A percentile compares a stretch with the other conserved stretches of the same genome.
Conservation (phyloP, 2,329 filamentous ascomycete genomes). For the Venturia effusa region DNA sequence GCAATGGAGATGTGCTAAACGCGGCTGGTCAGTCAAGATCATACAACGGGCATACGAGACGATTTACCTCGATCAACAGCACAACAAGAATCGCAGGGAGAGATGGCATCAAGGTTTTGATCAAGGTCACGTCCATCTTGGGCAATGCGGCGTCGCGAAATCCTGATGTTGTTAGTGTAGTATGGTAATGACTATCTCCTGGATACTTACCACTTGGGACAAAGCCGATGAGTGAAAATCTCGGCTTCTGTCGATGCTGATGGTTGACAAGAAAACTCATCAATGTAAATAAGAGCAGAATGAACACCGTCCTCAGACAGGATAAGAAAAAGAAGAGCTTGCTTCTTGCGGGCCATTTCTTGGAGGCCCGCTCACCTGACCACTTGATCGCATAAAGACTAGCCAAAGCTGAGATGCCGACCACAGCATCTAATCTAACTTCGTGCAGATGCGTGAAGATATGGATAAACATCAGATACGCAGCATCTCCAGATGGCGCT, state of each 20-base stretch:
- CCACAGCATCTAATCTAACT: slow-evolving; percentile 66
- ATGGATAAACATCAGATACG: slow-evolving; percentile 79
- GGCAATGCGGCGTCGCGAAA: slow-evolving; percentile 67
- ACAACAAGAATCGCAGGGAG: slow-evolving; percentile 76
- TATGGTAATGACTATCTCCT: not conserved
- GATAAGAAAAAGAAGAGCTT: slow-evolving; percentile 71
- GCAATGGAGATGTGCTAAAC: slow-evolving; percentile 75
- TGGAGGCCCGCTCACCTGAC: slow-evolving; percentile 45
- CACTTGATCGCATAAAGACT: slow-evolving; percentile 54
- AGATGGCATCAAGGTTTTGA: slow-evolving; percentile 54
- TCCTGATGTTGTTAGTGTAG: slow-evolving; percentile 31
- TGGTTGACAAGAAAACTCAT: slow-evolving; percentile 64
- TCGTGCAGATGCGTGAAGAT: slow-evolving; percentile 61
- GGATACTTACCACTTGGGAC: slow-evolving; percentile 59
- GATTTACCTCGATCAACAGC: slow-evolving; percentile 53
- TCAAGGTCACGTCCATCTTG: slow-evolving; percentile 48
- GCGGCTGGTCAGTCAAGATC: not conserved
- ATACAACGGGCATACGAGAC: not conserved
- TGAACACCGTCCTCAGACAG: slow-evolving; percentile 72
- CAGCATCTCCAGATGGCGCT: slow-evolving; percentile 64
- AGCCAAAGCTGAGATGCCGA: slow-evolving; percentile 71
- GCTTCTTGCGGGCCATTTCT: slow-evolving; percentile 52
- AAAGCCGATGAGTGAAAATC: slow-evolving; percentile 45
- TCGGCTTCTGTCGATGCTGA: slow-evolving; percentile 38
- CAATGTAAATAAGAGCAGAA: slow-evolving; percentile 77